Base-by-base conservation (phyloP, 2,329 filamentous ascomycete genomes). In the Penicillium frequentans region DNA sequence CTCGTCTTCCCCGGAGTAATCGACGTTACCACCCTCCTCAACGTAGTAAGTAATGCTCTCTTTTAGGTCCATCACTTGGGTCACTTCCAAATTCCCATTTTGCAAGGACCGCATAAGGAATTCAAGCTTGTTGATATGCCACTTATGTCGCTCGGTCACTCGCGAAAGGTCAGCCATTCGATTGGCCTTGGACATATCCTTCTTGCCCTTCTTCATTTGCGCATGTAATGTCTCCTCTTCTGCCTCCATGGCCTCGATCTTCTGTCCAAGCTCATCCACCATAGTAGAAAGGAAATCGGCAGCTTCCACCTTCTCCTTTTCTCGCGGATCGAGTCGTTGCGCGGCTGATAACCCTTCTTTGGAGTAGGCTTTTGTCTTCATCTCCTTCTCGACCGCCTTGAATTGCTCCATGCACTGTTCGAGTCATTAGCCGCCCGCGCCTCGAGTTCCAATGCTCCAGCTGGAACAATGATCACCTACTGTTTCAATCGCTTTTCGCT, bases 281-380 rank as follows among this genome's bases (percentile, higher is more conserved):
- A 91, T 92, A 56, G 80, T 84, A 60, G 87, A 87, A 46, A 99
- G 81, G 77, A 98, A 98, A 56, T 96, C 89, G 78, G 88, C 86
- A 29, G 90, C 84, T 68, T 98, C 93, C 60, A 90, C 82, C 78
- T 96, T 96, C 73, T 96, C 93, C 75, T 96, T 91, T 75, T 98
- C 95, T 74, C 93, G 96, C n/a, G 95, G 95, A 78, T 99, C 95
- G 63, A 98, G 84, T 77, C 96, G 96, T 50, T 91, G 88, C 26
- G 92, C 91, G 52, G 93, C 90, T 62, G 91, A 95, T 64, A 99
- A 80, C 45, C 95, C 95, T 78, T 98, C 95, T 82, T 99, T 98
- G 61, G 95, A 98, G 79, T 96, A 99, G 60, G 95, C 95, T 77
- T 99, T 99, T 56, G 95, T 99, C 83, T 99, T 99, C 95, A 99